Percentiles rank a stretch among this genome's conserved stretches.
Conservation (phyloP, 176 grass and related monocot genomes). For the Carex myosuroides region DNA sequence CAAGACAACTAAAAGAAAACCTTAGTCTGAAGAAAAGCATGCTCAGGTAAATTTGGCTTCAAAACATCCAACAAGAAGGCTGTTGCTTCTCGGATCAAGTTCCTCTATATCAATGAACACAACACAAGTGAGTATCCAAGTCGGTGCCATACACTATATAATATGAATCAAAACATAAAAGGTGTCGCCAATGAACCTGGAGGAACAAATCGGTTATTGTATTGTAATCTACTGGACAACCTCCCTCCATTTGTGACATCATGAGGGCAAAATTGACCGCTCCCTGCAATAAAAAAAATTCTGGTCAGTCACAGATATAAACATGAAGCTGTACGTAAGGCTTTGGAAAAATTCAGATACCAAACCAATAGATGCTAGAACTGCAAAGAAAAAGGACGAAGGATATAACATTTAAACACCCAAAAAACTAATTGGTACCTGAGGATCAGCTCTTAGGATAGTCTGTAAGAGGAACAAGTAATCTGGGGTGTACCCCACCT, state of each 20-base stretch:
- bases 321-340: not conserved
- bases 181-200: conserved; percentile 46
- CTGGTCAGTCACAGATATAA: not conserved
- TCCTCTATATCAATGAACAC: conserved; percentile 40
- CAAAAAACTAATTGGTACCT: conserved; percentile 40
- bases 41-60: conserved; percentile 86
- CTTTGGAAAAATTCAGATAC: conserved; percentile 4
- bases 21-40: conserved; percentile 96
- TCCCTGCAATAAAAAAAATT: conserved; percentile 39
- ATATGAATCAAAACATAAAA: conserved; percentile 21
- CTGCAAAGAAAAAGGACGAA: not conserved
- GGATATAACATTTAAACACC: not conserved
- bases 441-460: conserved; percentile 85
- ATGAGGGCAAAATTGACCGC: conserved; percentile 98
- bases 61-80: conserved; percentile 93
- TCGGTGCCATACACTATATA: conserved; percentile 2
- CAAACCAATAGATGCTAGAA: conserved; percentile 17
- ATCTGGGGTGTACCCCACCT: conserved; percentile 93
- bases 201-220: conserved; percentile 96
- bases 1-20: conserved; percentile 23
- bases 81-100: conserved; percentile 88
- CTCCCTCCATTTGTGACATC: conserved; percentile 99
- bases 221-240: conserved; percentile 87
- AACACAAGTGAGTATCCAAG: conserved; percentile 8
- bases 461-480: conserved; percentile 95